Base-by-base conservation (phyloP, 2,329 filamentous ascomycete genomes). In the Fusarium chlamydosporum region DNA sequence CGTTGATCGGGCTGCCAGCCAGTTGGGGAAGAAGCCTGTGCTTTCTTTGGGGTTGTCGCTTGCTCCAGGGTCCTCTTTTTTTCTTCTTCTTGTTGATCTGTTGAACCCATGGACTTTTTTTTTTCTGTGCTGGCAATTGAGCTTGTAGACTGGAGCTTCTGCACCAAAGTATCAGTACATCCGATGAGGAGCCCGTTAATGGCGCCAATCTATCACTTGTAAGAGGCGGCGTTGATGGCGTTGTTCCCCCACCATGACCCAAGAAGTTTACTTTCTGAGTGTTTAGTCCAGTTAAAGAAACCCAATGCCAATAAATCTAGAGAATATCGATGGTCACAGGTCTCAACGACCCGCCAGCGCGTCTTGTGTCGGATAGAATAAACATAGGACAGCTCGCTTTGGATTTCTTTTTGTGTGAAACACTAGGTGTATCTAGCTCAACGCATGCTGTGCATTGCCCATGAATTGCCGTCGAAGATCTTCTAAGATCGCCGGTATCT, bases 1-100 rank as follows among this genome's bases (percentile, higher is more conserved):
- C 48, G 50, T 65, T 46, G 59, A 61, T 57, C n/a, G n/a, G n/a
- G n/a, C 46, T 47, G 46, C 70, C 56, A 62, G 67, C 60, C 56
- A 73, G 73, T 74, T 75, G 73, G 72, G 73, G 73, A 52, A 61
- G 60, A 63, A 60, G 58, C 23, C 57, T 53, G 45, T 43, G 41
- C 54, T 70, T 74, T 74, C 68, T 75, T 75, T 75, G 73, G 73
- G 73, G 73, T 74, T 71, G 47, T 61, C 50, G 65, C 42, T 68
- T 63, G 62, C 67, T 46, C 48, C 65, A 58, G 72, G 72, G 57
- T 67, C 70, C 72, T 68, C 67, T 65, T 69, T 70, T 70, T 68
- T 65, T 70, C 56, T 5, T 23, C 23, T 64, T 72, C 62, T 71
- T 67, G 72, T 72, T 74, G 72, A 75, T 72, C 72, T 75, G 73